phyloP scores from a whole-genome alignment of 2,329 filamentous ascomycete genomes.

The Calonectria multiphialidica region DNA sequence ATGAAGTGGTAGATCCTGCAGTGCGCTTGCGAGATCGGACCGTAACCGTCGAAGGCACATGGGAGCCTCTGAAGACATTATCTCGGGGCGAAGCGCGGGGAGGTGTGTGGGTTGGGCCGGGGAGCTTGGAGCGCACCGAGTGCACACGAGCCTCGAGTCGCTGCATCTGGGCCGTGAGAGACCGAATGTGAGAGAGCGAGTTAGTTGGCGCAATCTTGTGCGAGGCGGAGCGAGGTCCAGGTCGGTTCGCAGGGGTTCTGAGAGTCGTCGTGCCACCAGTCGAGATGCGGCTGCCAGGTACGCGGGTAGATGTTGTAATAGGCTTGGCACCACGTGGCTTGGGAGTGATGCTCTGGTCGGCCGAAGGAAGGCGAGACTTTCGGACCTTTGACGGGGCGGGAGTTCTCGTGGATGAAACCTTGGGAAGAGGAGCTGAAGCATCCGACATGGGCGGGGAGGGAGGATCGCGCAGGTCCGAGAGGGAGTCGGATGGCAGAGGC shows the following conservation, averaged over 20 bases:
- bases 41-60: constrained; percentile 69
- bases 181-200: constrained; percentile 92
- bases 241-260: constrained; percentile 58
- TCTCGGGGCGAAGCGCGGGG: constrained; percentile 82
- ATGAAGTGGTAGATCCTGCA: constrained; percentile 66
- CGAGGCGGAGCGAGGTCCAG: constrained; percentile 67
- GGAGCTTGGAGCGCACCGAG: constrained; percentile 90
- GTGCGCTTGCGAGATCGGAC: constrained; percentile 79
- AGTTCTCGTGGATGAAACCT: constrained; percentile 53
- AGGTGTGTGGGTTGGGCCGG: constrained; percentile 82
- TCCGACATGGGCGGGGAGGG: constrained; percentile 96
- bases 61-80: constrained; percentile 52
- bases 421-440: constrained; percentile 73
- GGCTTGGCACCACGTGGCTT: constrained; percentile 66
- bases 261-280: constrained; percentile 61
- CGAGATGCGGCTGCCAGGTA: constrained; percentile 57
- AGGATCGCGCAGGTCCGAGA: constrained; percentile 81
- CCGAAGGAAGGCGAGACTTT: constrained; percentile 64
- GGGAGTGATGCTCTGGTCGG: constrained; percentile 66
- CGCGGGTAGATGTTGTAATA: constrained; percentile 47
- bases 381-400: constrained; percentile 54
- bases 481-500: constrained; percentile 66
- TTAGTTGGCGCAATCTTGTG: constrained; percentile 68
- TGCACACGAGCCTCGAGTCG: constrained; percentile 94
- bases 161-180: constrained; percentile 96